Evolutionary conservation across 305 asterid genomes (phyloP), one percentile per base, ranked within the genome.

Genomic region (Rubia peregrina): DNA sequence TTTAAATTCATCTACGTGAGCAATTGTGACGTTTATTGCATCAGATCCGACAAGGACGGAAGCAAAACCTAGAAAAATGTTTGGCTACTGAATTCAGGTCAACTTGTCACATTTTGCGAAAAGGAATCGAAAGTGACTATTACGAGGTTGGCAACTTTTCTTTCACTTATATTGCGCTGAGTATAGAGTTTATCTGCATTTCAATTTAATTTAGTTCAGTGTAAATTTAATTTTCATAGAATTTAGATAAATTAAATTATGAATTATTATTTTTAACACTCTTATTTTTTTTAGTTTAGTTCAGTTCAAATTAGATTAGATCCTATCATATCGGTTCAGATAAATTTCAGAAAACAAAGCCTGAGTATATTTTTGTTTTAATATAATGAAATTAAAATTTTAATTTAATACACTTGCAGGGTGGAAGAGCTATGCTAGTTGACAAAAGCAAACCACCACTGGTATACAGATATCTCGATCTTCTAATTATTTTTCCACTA

Each of bases 11-110:
- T 38, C 41, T 38, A 38, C 7, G 41, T 38, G 41, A 38, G 0
- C 41, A 5, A 38, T 7, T 51, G 59, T 17, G 59, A 17, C 17
- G 60, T 53, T 53, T 3, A n/a, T 53, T 53, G 60, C 24, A 7
- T n/a, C 53, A 73, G 80, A 73, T 77, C 44, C 74, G 80, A 64
- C 51, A 73, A 42, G 80, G 67, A 51, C 38, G 80, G 3, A 46
- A 64, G 6, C 65, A 65, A 43, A 64, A 67, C 17, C 72, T 68
- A 0, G 24, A 55, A 44, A 61, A 69, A 17, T 73, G 77, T 43
- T 63, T 77, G 26, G 17, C 33, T 41, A 51, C 46, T 19, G 76
- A 77, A 33, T 62, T 51, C 56, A 26, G 33, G 26, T 64, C 65
- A 55, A 16, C 61, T 44, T 14, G 77, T 44, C 74, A 73, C 12